Evolutionary conservation across 768 basidiomycete species (phyloP), one percentile per base, ranked within the genome.

Genomic region (Rubroboletus pulcherrimus): DNA sequence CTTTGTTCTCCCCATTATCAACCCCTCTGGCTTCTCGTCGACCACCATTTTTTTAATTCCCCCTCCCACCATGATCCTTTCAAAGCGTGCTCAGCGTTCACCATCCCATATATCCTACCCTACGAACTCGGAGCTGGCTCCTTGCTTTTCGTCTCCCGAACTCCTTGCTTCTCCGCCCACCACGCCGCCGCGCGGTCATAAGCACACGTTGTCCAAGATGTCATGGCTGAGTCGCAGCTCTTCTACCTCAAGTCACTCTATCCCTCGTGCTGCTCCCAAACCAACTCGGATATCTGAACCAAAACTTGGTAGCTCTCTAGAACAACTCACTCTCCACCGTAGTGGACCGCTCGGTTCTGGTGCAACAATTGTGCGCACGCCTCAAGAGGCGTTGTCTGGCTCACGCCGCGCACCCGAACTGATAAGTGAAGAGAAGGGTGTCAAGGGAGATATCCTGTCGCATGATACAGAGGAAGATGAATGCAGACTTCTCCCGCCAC

Each of bases 361-460:
- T 39, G 90, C 90, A 14, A 85, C 78, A 2, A 75, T 93, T 31
- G 90, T 92, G 37, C 77, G 85, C 54, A 92, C 91, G 0, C 91
- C 91, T 8, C 84, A 87, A 60, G 91, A 93, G 53, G 90, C 90
- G 21, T 74, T 93, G 31, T 74, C 69, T 30, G 67, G 73, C 45
- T 56, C 75, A 21, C 46, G 41, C 21, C 54, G 39, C 19, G 31
- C 40, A 21, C 54, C 54, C 34, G 54, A 49, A 8, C 56, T 40
- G 5, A 49, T 54, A 19, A 49, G 31, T 39, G 66, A 59, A 29
- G 62, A 63, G 42, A 50, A 63, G 7, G 51, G 41, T 11, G 29
- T 42, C 29, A 46, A 66, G 24, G 39, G 5, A 8, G 54, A 58
- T 9, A 46, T 51, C 42, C 31, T 50, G 41, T 39, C 54, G 44